Evolutionary conservation across 164 flowering plant genomes (phyloP).

Genomic region (Protea cynaroides): DNA sequence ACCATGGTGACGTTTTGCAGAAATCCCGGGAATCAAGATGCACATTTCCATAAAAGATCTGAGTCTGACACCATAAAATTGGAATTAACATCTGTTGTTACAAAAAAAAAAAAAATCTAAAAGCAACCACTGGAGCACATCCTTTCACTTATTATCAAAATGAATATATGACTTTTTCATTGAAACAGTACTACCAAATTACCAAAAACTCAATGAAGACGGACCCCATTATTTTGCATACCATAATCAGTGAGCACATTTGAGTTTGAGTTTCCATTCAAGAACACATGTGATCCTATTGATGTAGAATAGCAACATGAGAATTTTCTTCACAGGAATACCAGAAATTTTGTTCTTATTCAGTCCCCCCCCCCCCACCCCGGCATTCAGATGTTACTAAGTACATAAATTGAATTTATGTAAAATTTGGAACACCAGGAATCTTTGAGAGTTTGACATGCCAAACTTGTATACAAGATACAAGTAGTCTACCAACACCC

Average conservation of each 20-base stretch:
- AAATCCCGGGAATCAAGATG: constrained; percentile 71
- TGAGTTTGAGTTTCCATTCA: background rate
- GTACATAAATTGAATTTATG: background rate
- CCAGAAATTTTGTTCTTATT: background rate
- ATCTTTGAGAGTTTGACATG: background rate
- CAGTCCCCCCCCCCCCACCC: too few relatives aligned
- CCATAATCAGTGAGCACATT: background rate
- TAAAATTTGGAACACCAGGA: background rate
- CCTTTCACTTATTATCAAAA: background rate
- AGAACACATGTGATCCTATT: background rate
- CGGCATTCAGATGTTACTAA: too few relatives aligned
- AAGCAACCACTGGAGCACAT: background rate
- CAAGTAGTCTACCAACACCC: too few relatives aligned
- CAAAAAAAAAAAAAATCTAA: background rate
- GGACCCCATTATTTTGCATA: background rate
- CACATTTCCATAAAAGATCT: constrained; percentile 95
- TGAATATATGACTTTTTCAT: background rate
- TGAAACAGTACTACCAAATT: background rate
- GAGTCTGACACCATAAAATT: constrained; percentile 45
- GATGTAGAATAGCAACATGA: background rate
- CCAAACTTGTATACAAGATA: background rate
- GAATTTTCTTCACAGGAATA: background rate
- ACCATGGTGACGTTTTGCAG: constrained; percentile 37
- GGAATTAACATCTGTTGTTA: background rate
- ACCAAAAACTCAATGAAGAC: background rate